These are phyloP conservation scores for Biscutella laevigata DNA, from an alignment of 441 rosid species.

Conservation along the genomic window DNA sequence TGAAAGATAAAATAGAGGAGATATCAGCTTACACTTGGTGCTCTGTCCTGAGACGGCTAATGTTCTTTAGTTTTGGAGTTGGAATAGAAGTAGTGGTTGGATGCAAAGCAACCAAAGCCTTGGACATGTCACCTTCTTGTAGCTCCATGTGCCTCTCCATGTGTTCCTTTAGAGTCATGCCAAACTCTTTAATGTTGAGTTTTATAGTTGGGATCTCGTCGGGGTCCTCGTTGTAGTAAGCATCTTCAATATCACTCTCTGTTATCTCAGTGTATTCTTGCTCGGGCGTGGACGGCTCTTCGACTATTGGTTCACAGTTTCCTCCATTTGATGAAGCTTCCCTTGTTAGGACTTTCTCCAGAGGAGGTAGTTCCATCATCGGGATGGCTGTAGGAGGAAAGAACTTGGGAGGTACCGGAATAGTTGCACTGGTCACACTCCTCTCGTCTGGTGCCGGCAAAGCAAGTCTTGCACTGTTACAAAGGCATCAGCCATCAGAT, in stretches of 20 bases:
- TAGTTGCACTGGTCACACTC: constrained; percentile 39
- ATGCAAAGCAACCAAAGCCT: constrained; percentile 84
- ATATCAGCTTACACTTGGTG: constrained; percentile 86
- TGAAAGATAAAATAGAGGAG: constrained; percentile 11
- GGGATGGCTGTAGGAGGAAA: constrained; percentile 11
- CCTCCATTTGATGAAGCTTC: constrained; percentile 12
- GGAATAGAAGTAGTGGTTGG: constrained; percentile 67
- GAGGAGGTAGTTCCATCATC: constrained; percentile 35
- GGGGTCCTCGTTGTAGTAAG: constrained; percentile 49
- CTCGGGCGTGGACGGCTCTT: constrained; percentile 81
- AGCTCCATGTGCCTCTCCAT: constrained; percentile 68
- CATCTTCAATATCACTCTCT: constrained; percentile 68
- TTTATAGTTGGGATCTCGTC: constrained; percentile 75
- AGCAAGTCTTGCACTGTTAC: constrained; percentile 84
- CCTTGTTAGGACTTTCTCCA: constrained; percentile 27
- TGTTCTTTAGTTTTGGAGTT: constrained; percentile 62
- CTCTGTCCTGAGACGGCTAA: constrained; percentile 83
- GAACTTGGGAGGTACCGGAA: constrained; percentile 13
- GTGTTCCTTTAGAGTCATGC: constrained; percentile 49
- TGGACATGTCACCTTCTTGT: constrained; percentile 72
- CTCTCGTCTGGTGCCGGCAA: constrained; percentile 83
- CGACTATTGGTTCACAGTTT: constrained; percentile 58
- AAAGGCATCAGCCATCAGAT: constrained; percentile 21
- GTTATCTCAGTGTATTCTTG: constrained; percentile 35
- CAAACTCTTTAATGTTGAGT: constrained; percentile 57